Base-by-base conservation (phyloP, 768 basidiomycete genomes). In the Sporobolomyces phaffii region DNA sequence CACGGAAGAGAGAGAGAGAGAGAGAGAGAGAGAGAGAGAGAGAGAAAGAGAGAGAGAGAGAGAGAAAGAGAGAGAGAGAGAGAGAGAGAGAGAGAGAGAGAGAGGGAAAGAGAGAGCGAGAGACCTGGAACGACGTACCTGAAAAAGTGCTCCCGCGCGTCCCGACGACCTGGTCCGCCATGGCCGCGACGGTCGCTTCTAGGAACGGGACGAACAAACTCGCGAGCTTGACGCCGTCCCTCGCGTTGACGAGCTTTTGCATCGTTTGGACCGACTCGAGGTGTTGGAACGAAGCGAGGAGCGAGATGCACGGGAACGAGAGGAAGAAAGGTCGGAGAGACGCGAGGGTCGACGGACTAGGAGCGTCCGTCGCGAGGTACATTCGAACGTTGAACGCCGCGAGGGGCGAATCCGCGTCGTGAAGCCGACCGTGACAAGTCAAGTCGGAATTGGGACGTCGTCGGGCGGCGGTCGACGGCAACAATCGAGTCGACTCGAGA, bases 131-230 rank as follows among this genome's bases (percentile, higher is more conserved):
- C 11, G 34, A 41, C 53, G 24, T 20, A 56, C 53, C 36, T 17
- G 40, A 43, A n/a, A 56, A 56, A n/a, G 53, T 56, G 26, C 40
- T 43, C 40, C 26, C 40, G 20, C 3, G 24, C 29, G 69, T 70
- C 1, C 69, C 69, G 13, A 64, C 58, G 9, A 52, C 49, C 26
- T 17, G 28, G 3, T 9, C 13, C 11, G 47, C 69, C 52, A 50
- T 70, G 18, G 82, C 82, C n/a, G 83, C 82, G 24, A 90, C 82
- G 77, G 86, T 78, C 10, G 84, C 87, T 73, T 89, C 87, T 41
- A 89, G 70, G 65, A 88, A 83, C 3, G 87, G 86, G 20, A 82
- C 64, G 8, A 87, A 65, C 61, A 83, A 81, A 15, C 66, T 69
- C n/a, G 72, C 79, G 68, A 88, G 73, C 34, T 43, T 67, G 28